A percentile compares a stretch with the other conserved stretches of the same genome.
These are phyloP conservation scores for Fusarium caatingaense DNA, from an alignment of 2,329 filamentous ascomycete genomes.

Conservation along the genomic window DNA sequence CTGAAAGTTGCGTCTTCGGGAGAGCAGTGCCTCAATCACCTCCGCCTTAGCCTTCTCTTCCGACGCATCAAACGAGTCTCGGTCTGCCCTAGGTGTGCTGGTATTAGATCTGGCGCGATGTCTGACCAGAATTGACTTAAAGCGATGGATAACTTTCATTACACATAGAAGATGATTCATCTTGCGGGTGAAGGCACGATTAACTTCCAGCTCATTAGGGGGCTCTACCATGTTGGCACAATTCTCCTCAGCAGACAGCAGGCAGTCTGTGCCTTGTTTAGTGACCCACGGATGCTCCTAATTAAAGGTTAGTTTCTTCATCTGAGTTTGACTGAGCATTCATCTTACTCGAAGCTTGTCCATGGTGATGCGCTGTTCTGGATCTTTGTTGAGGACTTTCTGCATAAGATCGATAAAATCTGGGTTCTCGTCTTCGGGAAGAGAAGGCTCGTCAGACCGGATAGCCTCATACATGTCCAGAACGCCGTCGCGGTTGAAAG, in stretches of 20 bases:
- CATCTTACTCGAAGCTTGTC: conserved; percentile 77
- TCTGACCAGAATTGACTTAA: conserved; percentile 76
- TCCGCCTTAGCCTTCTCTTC: conserved; percentile 56
- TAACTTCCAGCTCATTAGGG: conserved; percentile 90
- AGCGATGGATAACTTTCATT: conserved; percentile 90
- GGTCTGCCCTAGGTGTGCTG: conserved; percentile 17
- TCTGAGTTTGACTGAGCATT: neutral
- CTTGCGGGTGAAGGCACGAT: conserved; percentile 88
- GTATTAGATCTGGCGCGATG: conserved; percentile 31
- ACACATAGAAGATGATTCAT: conserved; percentile 89
- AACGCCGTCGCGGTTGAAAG: conserved; percentile 82
- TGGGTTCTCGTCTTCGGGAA: conserved; percentile 73
- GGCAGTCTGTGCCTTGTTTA: conserved; percentile 77
- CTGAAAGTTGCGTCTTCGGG: conserved; percentile 58
- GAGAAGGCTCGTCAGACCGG: conserved; percentile 71
- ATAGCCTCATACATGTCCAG: conserved; percentile 93
- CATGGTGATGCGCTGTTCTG: conserved; percentile 85
- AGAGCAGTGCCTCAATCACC: conserved; percentile 62
- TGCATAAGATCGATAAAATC: conserved; percentile 80
- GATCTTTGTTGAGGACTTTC: conserved; percentile 85
- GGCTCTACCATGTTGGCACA: conserved; percentile 82
- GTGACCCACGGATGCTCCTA: conserved; percentile 96
- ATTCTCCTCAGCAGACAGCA: conserved; percentile 87
- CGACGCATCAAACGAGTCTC: conserved; percentile 36
- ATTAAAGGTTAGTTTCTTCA: conserved; percentile 29